phyloP scores from a whole-genome alignment of 805 yeast species.

The Teunomyces lycoperdinae region DNA sequence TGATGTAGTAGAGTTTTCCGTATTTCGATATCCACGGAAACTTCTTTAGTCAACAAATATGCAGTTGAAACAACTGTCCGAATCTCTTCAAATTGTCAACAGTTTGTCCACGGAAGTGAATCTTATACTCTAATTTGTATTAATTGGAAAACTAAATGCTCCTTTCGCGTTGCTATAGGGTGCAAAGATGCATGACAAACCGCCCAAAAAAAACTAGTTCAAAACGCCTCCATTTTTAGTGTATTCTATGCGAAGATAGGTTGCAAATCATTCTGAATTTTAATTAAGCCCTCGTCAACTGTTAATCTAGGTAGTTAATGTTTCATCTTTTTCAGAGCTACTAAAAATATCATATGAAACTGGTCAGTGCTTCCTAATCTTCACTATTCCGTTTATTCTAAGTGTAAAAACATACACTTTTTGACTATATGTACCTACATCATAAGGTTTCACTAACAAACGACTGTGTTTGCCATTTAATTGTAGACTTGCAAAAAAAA shows the following conservation, averaged over 20 bases:
- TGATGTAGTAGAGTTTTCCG: not conserved
- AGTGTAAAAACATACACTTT: too few relatives aligned
- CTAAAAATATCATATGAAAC: not conserved
- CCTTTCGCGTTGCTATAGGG: not conserved
- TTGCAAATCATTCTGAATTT: not conserved
- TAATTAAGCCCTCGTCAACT: not conserved
- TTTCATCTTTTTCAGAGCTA: not conserved
- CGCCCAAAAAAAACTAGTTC: not conserved
- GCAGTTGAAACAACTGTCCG: not conserved
- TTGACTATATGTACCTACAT: too few relatives aligned
- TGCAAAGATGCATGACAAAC: not conserved
- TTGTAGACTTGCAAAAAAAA: not conserved
- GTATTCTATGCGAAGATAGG: not conserved
- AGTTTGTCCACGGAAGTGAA: not conserved
- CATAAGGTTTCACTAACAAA: not conserved
- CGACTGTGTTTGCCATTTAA: not conserved
- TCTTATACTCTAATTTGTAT: not conserved
- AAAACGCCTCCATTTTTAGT: too few relatives aligned
- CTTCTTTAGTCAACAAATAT: not conserved
- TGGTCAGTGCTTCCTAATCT: not conserved
- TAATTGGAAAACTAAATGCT: not conserved
- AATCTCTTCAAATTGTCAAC: not conserved
- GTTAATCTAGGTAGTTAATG: not conserved
- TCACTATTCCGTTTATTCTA: not conserved
- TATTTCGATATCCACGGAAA: not conserved